A percentile compares a stretch with the other conserved stretches of the same genome.
Evolutionary conservation across 768 basidiomycete genomes (phyloP).

Genomic region (Termitomyces sp.): DNA sequence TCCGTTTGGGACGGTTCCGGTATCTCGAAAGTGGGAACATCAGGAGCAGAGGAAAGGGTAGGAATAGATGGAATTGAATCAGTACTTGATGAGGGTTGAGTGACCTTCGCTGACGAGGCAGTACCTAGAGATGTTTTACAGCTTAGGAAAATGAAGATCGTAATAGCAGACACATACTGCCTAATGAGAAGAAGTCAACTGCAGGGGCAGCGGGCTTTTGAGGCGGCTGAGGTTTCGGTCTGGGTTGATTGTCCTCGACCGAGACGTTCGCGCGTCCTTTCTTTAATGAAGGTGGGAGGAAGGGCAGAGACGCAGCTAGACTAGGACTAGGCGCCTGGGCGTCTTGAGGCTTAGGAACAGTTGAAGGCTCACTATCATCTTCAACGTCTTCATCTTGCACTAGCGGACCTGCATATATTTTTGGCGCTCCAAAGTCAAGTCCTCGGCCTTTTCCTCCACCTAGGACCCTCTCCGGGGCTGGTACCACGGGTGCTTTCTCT

Average conservation of each 20-base stretch:
- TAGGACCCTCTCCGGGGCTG: slow-evolving; percentile 50
- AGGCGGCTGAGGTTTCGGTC: slow-evolving; percentile 1
- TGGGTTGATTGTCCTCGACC: slow-evolving; percentile 34
- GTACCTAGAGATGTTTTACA: slow-evolving; percentile 12
- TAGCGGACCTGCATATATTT: not conserved
- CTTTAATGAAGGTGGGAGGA: slow-evolving; percentile 56
- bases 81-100: slow-evolving; percentile 9
- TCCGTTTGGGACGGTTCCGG: slow-evolving; percentile 75
- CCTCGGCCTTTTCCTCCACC: slow-evolving; percentile 62
- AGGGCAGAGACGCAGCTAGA: slow-evolving; percentile 34
- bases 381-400: slow-evolving; percentile 17
- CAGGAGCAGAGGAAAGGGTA: slow-evolving; percentile 63
- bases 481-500: slow-evolving; percentile 40
- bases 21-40: slow-evolving; percentile 60
- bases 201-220: slow-evolving; percentile 27
- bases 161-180: slow-evolving; percentile 27
- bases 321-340: slow-evolving; percentile 1
- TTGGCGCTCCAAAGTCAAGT: slow-evolving; percentile 51
- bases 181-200: slow-evolving; percentile 68
- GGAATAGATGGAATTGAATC: slow-evolving; percentile 14
- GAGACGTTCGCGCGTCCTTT: slow-evolving; percentile 61
- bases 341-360: not conserved
- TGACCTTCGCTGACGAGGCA: slow-evolving; percentile 20
- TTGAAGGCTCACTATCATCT: slow-evolving; percentile 16
- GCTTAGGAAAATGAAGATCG: not conserved